These are phyloP conservation scores for Wilcoxina mikolae DNA, from an alignment of 495 filamentous ascomycete species.

Conservation along the genomic window DNA sequence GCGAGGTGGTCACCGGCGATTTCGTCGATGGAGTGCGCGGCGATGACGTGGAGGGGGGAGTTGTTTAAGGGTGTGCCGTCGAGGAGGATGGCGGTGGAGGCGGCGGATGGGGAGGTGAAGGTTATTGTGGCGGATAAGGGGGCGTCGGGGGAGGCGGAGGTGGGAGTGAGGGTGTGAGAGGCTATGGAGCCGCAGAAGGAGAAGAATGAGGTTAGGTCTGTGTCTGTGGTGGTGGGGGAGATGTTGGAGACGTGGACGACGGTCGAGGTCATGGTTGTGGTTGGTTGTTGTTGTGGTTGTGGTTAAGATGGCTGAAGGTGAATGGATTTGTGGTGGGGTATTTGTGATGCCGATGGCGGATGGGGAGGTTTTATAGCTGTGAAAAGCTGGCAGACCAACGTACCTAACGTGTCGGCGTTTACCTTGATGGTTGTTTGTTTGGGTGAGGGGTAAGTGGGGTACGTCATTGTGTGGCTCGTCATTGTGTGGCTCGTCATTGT, in stretches of 20 bases:
- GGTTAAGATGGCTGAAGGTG: too few species aligned
- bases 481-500: too few species aligned
- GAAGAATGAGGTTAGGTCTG: slow-evolving; percentile 93
- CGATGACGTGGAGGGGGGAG: slow-evolving; percentile 61
- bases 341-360: too few species aligned
- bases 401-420: too few species aligned
- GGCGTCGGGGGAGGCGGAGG: slow-evolving; percentile 41
- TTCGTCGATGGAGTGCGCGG: slow-evolving; percentile 48
- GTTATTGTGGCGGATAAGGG: slow-evolving; percentile 74
- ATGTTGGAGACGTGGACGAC: slow-evolving; percentile 57
- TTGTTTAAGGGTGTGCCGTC: slow-evolving; percentile 86
- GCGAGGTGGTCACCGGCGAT: slow-evolving; percentile 42
- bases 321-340: too few species aligned
- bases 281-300: neutral
- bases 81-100: slow-evolving; percentile 85
- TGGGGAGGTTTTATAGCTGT: too few species aligned
- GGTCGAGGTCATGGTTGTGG: slow-evolving; percentile 9
- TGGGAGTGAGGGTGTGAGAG: slow-evolving; percentile 60
- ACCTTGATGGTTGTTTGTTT: too few species aligned
- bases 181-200: slow-evolving; percentile 97
- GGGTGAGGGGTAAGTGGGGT: too few species aligned
- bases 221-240: slow-evolving; percentile 58
- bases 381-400: too few species aligned
- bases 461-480: too few species aligned
- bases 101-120: slow-evolving; percentile 90